Conservation (phyloP, 202 grass and related monocot genomes). For the Eragrostis tef region DNA sequence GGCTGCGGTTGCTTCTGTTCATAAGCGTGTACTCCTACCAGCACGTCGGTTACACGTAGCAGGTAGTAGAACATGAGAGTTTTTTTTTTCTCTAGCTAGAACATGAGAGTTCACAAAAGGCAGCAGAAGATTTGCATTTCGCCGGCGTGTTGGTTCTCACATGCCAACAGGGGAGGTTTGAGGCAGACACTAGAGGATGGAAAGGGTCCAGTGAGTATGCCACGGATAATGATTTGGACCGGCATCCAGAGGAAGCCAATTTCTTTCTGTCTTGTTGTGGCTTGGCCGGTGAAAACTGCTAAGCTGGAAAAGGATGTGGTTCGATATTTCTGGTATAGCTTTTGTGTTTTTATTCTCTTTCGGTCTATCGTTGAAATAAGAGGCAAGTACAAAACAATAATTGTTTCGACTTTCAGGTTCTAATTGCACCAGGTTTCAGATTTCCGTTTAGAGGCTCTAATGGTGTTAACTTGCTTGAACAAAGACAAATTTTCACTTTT, state of each 20-base stretch:
- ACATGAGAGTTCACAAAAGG: not conserved
- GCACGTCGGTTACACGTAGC: not conserved
- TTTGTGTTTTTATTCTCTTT: no score
- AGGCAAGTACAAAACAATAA: no score
- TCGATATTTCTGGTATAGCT: no score
- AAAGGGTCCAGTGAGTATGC: not conserved
- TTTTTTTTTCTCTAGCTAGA: no score
- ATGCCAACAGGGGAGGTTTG: not conserved
- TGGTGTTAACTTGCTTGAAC: no score
- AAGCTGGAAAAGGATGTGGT: not conserved
- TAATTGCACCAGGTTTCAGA: no score
- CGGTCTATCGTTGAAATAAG: no score
- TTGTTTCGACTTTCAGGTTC: no score
- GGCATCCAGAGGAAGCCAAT: not conserved
- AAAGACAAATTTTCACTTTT: no score
- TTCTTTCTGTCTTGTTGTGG: not conserved
- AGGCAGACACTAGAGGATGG: not conserved
- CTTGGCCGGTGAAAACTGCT: not conserved
- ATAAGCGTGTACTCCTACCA: not conserved
- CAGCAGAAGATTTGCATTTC: not conserved
- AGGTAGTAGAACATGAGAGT: not conserved
- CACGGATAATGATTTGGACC: slow-evolving; percentile 35
- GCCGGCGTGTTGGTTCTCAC: not conserved
- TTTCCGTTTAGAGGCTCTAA: no score
- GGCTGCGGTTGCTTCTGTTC: not conserved